Conservation (phyloP, 2,329 filamentous ascomycete genomes). For the Cytospora piceae region DNA sequence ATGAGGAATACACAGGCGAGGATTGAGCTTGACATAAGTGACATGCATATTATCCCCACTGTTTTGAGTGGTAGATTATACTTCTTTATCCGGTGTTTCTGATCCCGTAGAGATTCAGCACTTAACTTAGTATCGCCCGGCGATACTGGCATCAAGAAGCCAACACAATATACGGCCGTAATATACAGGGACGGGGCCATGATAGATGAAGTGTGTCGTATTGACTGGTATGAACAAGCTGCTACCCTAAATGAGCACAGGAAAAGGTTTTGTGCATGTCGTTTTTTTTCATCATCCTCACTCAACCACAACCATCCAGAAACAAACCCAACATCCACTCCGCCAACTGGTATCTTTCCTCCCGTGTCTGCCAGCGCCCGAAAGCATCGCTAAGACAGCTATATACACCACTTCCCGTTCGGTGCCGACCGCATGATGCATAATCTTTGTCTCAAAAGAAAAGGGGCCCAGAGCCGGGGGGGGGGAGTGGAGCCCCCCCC, state of each 20-base stretch:
- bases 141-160: too few relatives aligned
- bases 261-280: constrained; percentile 19
- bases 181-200: neutral
- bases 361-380: constrained; percentile 22
- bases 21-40: too few relatives aligned
- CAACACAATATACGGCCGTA: neutral
- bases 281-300: constrained; percentile 11
- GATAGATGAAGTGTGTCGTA: constrained; percentile 18
- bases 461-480: neutral
- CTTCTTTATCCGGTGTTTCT: too few relatives aligned
- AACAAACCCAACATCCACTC: constrained; percentile 5
- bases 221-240: constrained; percentile 24
- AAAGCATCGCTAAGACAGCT: constrained; percentile 20
- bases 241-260: constrained; percentile 15
- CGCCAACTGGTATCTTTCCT: constrained; percentile 24
- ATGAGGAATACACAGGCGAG: too few relatives aligned
- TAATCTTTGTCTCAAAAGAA: constrained; percentile 11
- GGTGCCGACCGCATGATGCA: constrained; percentile 25
- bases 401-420: constrained; percentile 25
- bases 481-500: constrained; percentile 6
- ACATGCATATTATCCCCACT: too few relatives aligned
- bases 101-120: too few relatives aligned
- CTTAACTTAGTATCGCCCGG: too few relatives aligned
- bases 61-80: too few relatives aligned
- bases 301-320: constrained; percentile 6